Evolutionary conservation across 768 basidiomycete genomes (phyloP).

Genomic region (Boletus huronensis): DNA sequence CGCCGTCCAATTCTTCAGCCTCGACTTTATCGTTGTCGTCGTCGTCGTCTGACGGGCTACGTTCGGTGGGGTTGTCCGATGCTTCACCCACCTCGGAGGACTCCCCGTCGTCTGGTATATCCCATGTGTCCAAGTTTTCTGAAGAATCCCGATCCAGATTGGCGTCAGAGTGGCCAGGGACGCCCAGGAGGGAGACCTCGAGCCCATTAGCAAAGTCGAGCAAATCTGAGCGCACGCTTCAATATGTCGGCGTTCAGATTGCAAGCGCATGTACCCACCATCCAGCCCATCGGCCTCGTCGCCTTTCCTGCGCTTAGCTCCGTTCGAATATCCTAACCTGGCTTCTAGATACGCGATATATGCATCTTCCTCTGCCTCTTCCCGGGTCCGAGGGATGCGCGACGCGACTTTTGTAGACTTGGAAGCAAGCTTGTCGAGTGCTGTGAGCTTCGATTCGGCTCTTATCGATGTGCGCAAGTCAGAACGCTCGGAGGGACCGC

Average conservation of each 20-base stretch:
- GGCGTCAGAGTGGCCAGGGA: neutral
- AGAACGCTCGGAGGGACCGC: neutral
- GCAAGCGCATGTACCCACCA: conserved; percentile 45
- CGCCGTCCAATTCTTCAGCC: conserved; percentile 23
- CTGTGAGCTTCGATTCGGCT: conserved; percentile 21
- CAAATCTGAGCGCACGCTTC: conserved; percentile 40
- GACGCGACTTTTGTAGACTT: conserved; percentile 8
- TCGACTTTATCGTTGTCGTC: conserved; percentile 3
- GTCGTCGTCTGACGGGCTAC: neutral
- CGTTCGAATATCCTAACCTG: conserved; percentile 57
- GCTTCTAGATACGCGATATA: conserved; percentile 84
- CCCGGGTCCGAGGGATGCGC: conserved; percentile 30
- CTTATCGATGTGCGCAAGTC: neutral
- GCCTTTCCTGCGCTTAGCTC: conserved; percentile 40
- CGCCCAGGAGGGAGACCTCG: conserved; percentile 7
- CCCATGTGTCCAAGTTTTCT: neutral
- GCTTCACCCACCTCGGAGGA: conserved; percentile 3
- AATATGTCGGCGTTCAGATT: neutral
- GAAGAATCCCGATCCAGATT: neutral
- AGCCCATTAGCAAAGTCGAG: conserved; percentile 45
- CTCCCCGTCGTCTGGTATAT: neutral
- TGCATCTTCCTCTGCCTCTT: conserved; percentile 70
- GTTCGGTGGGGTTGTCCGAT: neutral
- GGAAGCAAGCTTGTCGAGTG: conserved; percentile 34
- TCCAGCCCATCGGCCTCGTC: conserved; percentile 78